Conservation (phyloP, 306 rosid genomes). For the Fagus sylvatica region DNA sequence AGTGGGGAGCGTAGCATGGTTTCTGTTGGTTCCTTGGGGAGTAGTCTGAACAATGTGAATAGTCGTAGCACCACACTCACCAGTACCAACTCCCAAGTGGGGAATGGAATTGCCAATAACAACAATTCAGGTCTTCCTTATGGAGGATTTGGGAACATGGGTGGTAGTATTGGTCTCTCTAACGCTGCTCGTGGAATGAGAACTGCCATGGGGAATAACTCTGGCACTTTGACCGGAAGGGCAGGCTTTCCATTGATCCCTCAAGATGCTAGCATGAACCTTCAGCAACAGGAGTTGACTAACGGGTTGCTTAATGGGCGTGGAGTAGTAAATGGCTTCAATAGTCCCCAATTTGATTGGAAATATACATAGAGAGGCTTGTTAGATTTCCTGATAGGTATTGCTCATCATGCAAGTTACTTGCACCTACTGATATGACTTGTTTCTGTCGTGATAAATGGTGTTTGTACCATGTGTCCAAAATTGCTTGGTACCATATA, state of each 20-base stretch:
- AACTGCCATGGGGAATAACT: slow-evolving; percentile 67
- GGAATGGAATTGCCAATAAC: slow-evolving; percentile 55
- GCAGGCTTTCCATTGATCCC: slow-evolving; percentile 67
- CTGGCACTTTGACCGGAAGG: slow-evolving; percentile 70
- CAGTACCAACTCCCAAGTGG: slow-evolving; percentile 49
- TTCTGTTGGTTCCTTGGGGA: slow-evolving; percentile 57
- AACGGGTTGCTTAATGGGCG: slow-evolving; percentile 77
- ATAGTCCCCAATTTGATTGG: slow-evolving; percentile 81
- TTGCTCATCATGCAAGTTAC: no score
- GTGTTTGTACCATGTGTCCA: neutral
- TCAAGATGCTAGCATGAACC: slow-evolving; percentile 76
- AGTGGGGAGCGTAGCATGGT: slow-evolving; percentile 55
- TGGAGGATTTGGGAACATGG: slow-evolving; percentile 62
- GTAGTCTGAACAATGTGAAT: slow-evolving; percentile 62
- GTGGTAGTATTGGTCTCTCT: slow-evolving; percentile 56
- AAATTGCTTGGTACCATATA: neutral
- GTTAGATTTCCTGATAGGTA: neutral
- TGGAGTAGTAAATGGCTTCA: slow-evolving; percentile 78
- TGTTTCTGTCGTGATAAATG: no score
- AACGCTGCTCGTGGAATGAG: slow-evolving; percentile 74
- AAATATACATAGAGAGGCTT: slow-evolving; percentile 62
- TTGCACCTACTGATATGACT: no score
- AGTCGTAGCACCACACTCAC: slow-evolving; percentile 53
- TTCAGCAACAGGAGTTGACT: slow-evolving; percentile 77
- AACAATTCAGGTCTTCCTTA: slow-evolving; percentile 58